Base-by-base conservation (phyloP, 768 basidiomycete genomes). In the Boletus rubroflammeus region DNA sequence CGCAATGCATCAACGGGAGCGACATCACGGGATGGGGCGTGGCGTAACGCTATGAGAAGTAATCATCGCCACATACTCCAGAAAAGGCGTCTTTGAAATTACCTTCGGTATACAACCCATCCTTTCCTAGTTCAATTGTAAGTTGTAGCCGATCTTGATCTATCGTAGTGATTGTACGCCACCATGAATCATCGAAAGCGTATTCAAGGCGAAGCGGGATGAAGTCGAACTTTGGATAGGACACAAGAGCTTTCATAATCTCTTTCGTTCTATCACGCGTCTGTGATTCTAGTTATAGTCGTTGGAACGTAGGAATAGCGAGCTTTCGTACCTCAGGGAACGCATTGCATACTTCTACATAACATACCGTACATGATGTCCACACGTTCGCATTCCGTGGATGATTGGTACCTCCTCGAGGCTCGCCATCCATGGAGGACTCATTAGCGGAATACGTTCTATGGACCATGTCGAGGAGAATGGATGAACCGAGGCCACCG, bases 401-500 rank as follows among this genome's bases (percentile, higher is more conserved):
- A 67, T 90, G 87, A 50, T 83, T 76, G 47, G 75, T 81, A 19
- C 88, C 86, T 4, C 84, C 84, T 62, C 68, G 72, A 17, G 63
- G 54, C 41, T 76, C 73, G 19, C 59, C 53, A 36, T 63, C 67
- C 15, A 54, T 59, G 6, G 61, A 62, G 3, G 70, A 61, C 14
- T 53, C 39, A 6, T 48, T 53, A 13, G 74, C 61, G 51, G 86
- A 81, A 65, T 88, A 89, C 19, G 76, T 78, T 60, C 76, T 75
- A 26, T 81, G 73, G 2, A 90, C 75, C 21, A 91, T 72, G 65
- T 92, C 85, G 15, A 91, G 74, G 11, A 92, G 74, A 2, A 89
- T 76, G 0, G 85, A 82, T 0, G 90, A 90, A 5, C 87, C 85
- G 1, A 90, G 75, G 3, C 90, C 90, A 8, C 91, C 90, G n/a